Base-by-base conservation (phyloP, 1,284 basidiomycete species). In the Trichosporon asahii region DNA sequence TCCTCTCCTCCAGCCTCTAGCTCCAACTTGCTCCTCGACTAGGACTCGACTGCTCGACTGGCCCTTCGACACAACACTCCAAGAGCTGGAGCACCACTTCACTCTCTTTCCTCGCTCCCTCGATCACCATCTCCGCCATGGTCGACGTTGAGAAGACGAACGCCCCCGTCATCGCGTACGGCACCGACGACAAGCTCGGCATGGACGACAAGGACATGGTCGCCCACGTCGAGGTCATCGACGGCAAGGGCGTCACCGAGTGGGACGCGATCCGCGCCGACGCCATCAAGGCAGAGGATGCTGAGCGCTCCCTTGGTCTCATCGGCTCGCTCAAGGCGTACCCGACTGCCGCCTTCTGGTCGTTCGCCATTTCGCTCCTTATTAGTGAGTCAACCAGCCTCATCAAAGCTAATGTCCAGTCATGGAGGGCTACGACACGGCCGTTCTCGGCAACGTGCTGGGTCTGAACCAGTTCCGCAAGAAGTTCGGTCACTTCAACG, bases 291-390 rank as follows among this genome's bases (percentile, higher is more conserved):
- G 73, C 73, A 8, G 73, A 74, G 68, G 66, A 65, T 44, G 31
- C 27, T 8, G 71, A 74, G 57, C n/a, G 49, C 3, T 40, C 60
- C 21, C 68, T 74, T 66, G 66, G 66, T 29, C 57, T 74, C 33
- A 37, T 46, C 1, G 60, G 69, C 66, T 68, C 69, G 1, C 64
- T 74, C 35, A 66, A 35, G 44, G 31, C 66, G 25, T 74, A 74
- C 68, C 71, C 69, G 9, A 70, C 55, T 3, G 73, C 73, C 29
- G 66, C 66, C 2, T 68, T 71, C 31, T 74, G 73, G 73, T 72
- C 73, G 1, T 69, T 74, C 53, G 65, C 53, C 31, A 71, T 72
- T 44, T 71, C 71, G 1, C 68, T 73, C n/a, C 33, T 61, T 14
- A 70, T 74, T 37, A 64, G 73, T 69, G 57, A 27, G 67, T 66